Percentiles rank a stretch among this genome's conserved stretches.
These are phyloP conservation scores for Peribolospora kevripleyi DNA, from an alignment of 768 basidiomycete genomes.

Conservation along the genomic window DNA sequence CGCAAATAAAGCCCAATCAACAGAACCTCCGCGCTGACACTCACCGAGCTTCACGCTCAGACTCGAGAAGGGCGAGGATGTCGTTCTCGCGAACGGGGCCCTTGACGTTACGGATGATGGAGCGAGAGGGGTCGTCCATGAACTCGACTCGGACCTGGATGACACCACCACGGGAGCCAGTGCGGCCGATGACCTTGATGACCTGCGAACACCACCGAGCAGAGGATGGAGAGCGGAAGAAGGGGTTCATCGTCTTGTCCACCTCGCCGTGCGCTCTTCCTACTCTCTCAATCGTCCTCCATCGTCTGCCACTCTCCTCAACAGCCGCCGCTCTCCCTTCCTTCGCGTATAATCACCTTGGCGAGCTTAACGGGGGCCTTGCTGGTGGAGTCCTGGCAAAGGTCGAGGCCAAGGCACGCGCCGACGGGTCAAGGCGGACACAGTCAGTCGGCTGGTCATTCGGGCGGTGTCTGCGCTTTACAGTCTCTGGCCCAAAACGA, in stretches of 20 bases:
- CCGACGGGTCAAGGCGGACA: too few relatives aligned
- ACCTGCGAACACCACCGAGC: background rate
- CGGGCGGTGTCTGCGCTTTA: too few relatives aligned
- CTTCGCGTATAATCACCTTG: conserved; percentile 46
- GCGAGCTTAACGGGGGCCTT: conserved; percentile 88
- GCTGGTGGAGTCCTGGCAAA: conserved; percentile 24
- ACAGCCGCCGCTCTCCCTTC: background rate
- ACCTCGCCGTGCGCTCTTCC: too few relatives aligned
- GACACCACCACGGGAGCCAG: conserved; percentile 95
- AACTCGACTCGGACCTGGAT: conserved; percentile 99
- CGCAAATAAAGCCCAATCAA: too few relatives aligned
- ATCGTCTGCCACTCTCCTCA: background rate
- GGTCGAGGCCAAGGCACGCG: background rate
- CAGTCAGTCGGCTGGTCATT: too few relatives aligned
- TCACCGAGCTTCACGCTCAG: conserved; percentile 96
- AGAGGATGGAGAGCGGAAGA: background rate
- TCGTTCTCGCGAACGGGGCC: conserved; percentile 90
- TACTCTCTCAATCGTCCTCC: too few relatives aligned
- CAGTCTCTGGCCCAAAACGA: too few relatives aligned
- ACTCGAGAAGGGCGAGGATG: conserved; percentile 86
- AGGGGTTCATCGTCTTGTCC: background rate
- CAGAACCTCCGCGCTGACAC: conserved; percentile 18
- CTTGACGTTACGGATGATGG: conserved; percentile 97
- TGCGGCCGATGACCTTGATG: conserved; percentile 76
- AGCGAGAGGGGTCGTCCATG: conserved; percentile 85